Base-by-base conservation (phyloP, 2,329 filamentous ascomycete species). In the Lachnellula hyalina region DNA sequence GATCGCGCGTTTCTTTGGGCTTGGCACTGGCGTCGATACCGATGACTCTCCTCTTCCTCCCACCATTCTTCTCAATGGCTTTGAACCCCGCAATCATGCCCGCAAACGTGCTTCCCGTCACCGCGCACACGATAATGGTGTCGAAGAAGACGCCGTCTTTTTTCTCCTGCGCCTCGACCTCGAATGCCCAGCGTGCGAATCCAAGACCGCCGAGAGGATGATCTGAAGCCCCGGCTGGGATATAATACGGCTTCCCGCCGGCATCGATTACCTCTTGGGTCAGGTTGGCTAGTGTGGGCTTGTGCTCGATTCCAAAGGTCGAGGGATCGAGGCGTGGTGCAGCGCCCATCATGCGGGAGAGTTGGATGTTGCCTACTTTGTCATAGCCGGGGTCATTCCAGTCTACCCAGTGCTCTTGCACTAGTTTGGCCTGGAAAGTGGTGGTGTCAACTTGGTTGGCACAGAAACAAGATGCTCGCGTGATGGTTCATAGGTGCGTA, bases 41-140 rank as follows among this genome's bases (percentile, higher is more conserved):
- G 49, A 89, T 78, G 5, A 89, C 73, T 65, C 75, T 80, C 23
- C 82, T 73, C 58, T 74, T 73, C 36, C 66, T 73, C 46, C 73
- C 70, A 52, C 75, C 72, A 60, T 72, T 71, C 65, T 70, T 75
- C 70, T 86, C 75, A 2, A 79, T 72, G 23, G 87, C 73, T 72
- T 87, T 87, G 69, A 89, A 88, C 0, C 87, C 87, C 0, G 85
- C 86, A 8, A 90, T 76, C 76, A 90, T 86, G 8, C 87, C 87
- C 0, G 82, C 86, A 67, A 87, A 77, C 1, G 86, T 89, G 5
- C 79, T 84, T 4, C 86, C 87, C 0, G 86, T 89, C 1, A 89
- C 86, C 17, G 83, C 84, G 67, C 85, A 89, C 8, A 87, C 86
- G 52, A 89, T 71, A 7, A 89, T 65, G 1, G 80, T 84, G 63